A percentile compares a stretch with the other conserved stretches of the same genome.
Conservation (phyloP, 352 stramenopile genomes). For the Pythium aphanidermatum region DNA sequence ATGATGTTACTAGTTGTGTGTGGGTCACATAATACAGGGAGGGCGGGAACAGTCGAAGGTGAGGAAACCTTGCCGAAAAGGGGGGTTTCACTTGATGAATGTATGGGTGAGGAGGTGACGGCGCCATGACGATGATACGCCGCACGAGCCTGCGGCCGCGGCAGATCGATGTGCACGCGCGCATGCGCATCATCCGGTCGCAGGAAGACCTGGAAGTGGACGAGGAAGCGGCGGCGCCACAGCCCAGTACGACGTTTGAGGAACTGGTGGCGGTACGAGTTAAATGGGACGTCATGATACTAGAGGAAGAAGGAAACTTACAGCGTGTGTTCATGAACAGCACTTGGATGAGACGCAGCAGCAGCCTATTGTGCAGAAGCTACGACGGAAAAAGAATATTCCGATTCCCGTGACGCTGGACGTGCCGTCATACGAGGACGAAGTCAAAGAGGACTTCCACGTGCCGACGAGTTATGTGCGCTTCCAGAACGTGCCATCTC, state of each 20-base stretch:
- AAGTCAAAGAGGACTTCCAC: slow-evolving; percentile 62
- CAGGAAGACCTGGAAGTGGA: slow-evolving; percentile 75
- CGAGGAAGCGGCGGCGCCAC: slow-evolving; percentile 35
- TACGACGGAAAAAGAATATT: slow-evolving; percentile 78
- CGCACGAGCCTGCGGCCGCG: slow-evolving; percentile 80
- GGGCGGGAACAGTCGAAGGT: no score
- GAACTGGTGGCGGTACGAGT: slow-evolving; percentile 61
- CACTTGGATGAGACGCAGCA: slow-evolving; percentile 52
- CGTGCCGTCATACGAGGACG: slow-evolving; percentile 58
- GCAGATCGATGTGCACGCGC: slow-evolving; percentile 85
- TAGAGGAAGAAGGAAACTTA: no score
- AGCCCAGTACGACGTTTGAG: slow-evolving; percentile 51
- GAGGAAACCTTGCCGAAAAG: no score
- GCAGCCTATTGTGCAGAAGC: slow-evolving; percentile 30
- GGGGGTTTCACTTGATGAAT: slow-evolving; percentile 9
- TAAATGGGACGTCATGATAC: no score
- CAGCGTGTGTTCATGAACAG: no score
- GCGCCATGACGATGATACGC: slow-evolving; percentile 50
- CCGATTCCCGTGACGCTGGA: slow-evolving; percentile 76
- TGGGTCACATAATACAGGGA: no score
- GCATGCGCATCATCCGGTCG: slow-evolving; percentile 77
- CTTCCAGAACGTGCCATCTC: slow-evolving; percentile 57
- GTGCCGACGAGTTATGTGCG: slow-evolving; percentile 76
- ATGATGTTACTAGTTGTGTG: no score
- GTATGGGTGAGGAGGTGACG: slow-evolving; percentile 4